Percentiles rank a stretch among this genome's conserved stretches.
Conservation (phyloP, 2,329 filamentous ascomycete genomes). For the Cladosporium cucumerinum region DNA sequence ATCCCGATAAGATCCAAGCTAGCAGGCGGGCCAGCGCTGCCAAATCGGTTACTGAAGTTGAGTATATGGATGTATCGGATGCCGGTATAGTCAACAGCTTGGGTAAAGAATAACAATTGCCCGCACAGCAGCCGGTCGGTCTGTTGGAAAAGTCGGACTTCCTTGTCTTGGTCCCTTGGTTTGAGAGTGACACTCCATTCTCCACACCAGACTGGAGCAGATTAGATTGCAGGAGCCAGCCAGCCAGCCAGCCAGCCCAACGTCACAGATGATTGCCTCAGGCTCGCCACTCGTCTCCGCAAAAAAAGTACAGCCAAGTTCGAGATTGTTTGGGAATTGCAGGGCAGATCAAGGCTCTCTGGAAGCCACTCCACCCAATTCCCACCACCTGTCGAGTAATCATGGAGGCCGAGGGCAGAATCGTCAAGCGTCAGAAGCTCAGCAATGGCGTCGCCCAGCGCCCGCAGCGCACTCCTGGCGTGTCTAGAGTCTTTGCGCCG, state of each 20-base stretch:
- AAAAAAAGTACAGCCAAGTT: neutral
- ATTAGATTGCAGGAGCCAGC: neutral
- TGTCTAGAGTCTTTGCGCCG: conserved; percentile 83
- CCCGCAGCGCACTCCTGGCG: conserved; percentile 21
- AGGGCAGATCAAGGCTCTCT: neutral
- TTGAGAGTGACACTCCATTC: neutral
- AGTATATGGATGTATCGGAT: neutral
- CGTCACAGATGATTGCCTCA: neutral
- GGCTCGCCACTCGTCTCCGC: neutral
- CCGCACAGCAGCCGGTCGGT: neutral
- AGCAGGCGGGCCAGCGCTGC: neutral
- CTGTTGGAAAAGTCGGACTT: neutral
- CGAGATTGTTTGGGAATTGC: neutral
- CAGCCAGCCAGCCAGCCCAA: neutral
- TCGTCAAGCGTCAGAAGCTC: conserved; percentile 70
- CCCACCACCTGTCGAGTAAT: neutral
- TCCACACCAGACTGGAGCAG: neutral
- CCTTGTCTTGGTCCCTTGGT: neutral
- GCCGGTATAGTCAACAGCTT: neutral
- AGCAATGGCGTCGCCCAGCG: conserved; percentile 20
- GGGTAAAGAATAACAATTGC: neutral
- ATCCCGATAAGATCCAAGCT: neutral
- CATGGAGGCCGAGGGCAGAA: conserved; percentile 23
- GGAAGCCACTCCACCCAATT: neutral
- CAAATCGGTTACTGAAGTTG: neutral